Evolutionary conservation across 2,329 filamentous ascomycete species (phyloP), one percentile per base, ranked within the genome.

Genomic region (Colletotrichum graminicola): DNA sequence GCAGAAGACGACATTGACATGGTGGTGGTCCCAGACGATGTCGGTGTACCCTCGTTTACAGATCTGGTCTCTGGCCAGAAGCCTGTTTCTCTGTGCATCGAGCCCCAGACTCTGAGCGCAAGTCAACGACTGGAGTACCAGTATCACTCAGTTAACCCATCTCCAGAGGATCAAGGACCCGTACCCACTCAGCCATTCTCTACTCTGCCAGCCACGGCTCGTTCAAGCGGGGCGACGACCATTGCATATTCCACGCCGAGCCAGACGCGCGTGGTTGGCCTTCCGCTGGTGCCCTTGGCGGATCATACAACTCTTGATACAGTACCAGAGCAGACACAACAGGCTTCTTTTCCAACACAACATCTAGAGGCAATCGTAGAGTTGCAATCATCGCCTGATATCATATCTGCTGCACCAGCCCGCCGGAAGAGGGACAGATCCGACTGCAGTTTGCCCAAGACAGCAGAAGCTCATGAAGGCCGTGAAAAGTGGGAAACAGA

Each of bases 91-190:
- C 77, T 82, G 66, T 77, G 79, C 65, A 76, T 84, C 45, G 76
- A 77, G 34, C 74, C 80, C 0, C 79, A 77, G 7, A 75, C 76
- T 1, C 72, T 84, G 54, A 81, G 81, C 2, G 76, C 80, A 3
- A 80, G 81, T 56, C 81, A 84, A 67, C 81, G 79, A 74, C 72
- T 77, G 66, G 76, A 83, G 55, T 84, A 84, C 60, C 73, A 83
- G 51, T 84, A 84, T 60, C 73, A 78, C 56, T 73, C 75, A 29
- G 74, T 80, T 54, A 64, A 74, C 67, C 75, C 56, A 73, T 79
- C 67, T 52, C 56, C 65, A 4, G 75, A 74, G 29, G 73, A 62
- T 10, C 54, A 55, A 61, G 32, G 67, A 49, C 26, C 61, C 52
- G 18, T 66, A 1, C 18, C 64, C 18, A 61, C 70, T 51, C 70